Evolutionary conservation across 2,329 filamentous ascomycete species (phyloP).

Genomic region (Cryphonectria radicalis): DNA sequence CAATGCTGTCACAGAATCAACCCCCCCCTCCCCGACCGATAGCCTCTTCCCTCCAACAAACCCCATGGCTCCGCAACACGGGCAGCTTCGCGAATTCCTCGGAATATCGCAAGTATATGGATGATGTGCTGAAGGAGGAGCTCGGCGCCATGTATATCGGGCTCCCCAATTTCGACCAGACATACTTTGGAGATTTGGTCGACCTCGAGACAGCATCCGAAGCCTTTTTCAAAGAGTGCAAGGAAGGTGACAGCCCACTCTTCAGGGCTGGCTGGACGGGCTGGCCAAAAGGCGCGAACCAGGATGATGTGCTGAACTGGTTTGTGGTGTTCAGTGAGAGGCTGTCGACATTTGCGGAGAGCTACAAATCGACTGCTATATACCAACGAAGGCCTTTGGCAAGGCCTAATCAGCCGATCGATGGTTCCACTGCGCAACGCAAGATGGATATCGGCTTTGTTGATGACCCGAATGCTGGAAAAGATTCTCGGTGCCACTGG

Average conservation of each 20-base stretch:
- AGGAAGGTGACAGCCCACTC: slow-evolving; percentile 37
- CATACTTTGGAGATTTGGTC: not conserved
- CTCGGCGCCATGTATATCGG: slow-evolving; percentile 42
- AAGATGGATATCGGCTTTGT: slow-evolving; percentile 24
- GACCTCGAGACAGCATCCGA: slow-evolving; percentile 36
- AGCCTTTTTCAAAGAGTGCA: slow-evolving; percentile 42
- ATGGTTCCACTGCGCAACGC: slow-evolving; percentile 26
- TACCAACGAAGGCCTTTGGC: slow-evolving; percentile 35
- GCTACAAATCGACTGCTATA: slow-evolving; percentile 31
- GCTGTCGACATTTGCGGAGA: slow-evolving; percentile 36
- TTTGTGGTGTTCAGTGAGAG: slow-evolving; percentile 38
- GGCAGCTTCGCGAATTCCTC: slow-evolving; percentile 43
- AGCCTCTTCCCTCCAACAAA: slow-evolving; percentile 36
- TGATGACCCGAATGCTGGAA: slow-evolving; percentile 30
- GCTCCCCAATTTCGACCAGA: slow-evolving; percentile 31
- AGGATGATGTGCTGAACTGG: slow-evolving; percentile 43
- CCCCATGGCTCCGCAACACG: slow-evolving; percentile 39
- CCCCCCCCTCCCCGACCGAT: not conserved
- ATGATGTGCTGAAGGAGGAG: slow-evolving; percentile 41
- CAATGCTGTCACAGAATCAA: not conserved
- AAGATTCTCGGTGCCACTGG: slow-evolving; percentile 40
- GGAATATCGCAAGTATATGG: slow-evolving; percentile 39
- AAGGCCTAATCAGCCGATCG: slow-evolving; percentile 35
- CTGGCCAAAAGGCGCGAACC: slow-evolving; percentile 41
- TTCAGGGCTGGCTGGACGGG: slow-evolving; percentile 36